Conservation (phyloP, 495 filamentous ascomycete species). For the Mycothermus thermophilus region DNA sequence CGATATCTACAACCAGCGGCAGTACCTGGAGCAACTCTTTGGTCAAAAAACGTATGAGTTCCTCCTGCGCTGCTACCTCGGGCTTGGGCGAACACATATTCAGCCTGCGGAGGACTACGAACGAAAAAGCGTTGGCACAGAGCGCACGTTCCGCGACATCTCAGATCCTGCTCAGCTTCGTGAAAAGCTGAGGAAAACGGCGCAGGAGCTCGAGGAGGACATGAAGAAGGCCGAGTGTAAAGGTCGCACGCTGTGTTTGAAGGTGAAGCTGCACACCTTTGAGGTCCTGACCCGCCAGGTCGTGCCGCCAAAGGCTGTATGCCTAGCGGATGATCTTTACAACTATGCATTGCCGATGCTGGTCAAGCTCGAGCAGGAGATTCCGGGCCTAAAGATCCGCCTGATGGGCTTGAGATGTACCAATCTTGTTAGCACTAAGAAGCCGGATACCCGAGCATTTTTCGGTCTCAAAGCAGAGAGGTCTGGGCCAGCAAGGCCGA, state of each 20-base stretch:
- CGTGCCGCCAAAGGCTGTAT: constrained; percentile 57
- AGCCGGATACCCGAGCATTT: constrained; percentile 55
- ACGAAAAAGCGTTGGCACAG: constrained; percentile 86
- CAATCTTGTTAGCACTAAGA: constrained; percentile 72
- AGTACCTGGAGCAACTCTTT: constrained; percentile 59
- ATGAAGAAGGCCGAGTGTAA: constrained; percentile 67
- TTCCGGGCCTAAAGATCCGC: constrained; percentile 65
- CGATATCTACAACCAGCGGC: constrained; percentile 67
- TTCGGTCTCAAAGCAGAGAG: constrained; percentile 46
- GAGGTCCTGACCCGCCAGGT: constrained; percentile 79
- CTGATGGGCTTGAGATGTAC: constrained; percentile 84
- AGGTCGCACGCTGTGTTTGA: constrained; percentile 77
- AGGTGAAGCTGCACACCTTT: constrained; percentile 89
- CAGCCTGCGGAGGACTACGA: constrained; percentile 83
- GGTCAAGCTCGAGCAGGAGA: constrained; percentile 71
- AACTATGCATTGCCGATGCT: constrained; percentile 71
- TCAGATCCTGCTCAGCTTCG: constrained; percentile 51
- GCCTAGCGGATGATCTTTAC: constrained; percentile 68
- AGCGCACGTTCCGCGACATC: constrained; percentile 82
- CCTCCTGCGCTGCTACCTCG: constrained; percentile 69
- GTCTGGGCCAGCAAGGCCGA: constrained; percentile 5
- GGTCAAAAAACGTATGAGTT: constrained; percentile 86
- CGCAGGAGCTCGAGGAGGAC: constrained; percentile 83
- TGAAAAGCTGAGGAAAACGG: constrained; percentile 61
- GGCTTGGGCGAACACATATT: constrained; percentile 75